A percentile compares a stretch with the other conserved stretches of the same genome.
Conservation (phyloP, 805 yeast genomes). For the Yamadazyma nakazawae region DNA sequence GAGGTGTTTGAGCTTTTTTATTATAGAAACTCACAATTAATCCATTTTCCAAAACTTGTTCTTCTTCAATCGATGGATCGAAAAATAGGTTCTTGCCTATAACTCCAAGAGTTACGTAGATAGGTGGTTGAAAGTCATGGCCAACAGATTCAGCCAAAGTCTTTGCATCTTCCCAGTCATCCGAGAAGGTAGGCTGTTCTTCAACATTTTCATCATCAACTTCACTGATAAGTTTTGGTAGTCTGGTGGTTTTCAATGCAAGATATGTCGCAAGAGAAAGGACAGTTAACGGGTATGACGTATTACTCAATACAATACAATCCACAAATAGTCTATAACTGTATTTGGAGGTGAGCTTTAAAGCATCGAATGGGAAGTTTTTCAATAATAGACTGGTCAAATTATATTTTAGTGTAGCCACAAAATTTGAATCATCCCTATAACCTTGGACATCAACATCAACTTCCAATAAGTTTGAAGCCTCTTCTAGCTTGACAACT, state of each 20-base stretch:
- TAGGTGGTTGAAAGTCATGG: conserved; percentile 58
- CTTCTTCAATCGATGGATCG: conserved; percentile 89
- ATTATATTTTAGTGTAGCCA: conserved; percentile 59
- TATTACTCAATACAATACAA: conserved; percentile 70
- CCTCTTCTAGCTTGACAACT: conserved; percentile 50
- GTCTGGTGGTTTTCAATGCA: conserved; percentile 72
- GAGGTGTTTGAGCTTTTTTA: conserved; percentile 68
- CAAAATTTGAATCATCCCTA: conserved; percentile 74
- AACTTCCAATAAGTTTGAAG: conserved; percentile 57
- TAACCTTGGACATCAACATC: conserved; percentile 80
- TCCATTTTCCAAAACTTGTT: conserved; percentile 84
- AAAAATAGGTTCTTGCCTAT: conserved; percentile 66
- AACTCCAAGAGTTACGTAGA: conserved; percentile 72
- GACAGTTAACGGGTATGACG: conserved; percentile 77
- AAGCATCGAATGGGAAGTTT: conserved; percentile 49
- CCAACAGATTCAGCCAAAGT: conserved; percentile 33
- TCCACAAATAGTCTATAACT: conserved; percentile 77
- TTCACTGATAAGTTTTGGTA: conserved; percentile 70
- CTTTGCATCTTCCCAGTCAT: conserved; percentile 70
- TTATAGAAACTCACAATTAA: conserved; percentile 68
- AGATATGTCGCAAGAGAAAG: conserved; percentile 77
- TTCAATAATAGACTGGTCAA: conserved; percentile 51
- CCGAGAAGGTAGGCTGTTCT: conserved; percentile 88
- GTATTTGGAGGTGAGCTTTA: conserved; percentile 69
- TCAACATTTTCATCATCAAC: conserved; percentile 71